Evolutionary conservation across 2,329 filamentous ascomycete genomes (phyloP), one percentile per base, ranked within the genome.

Genomic region (Allantophomopsis cytisporea): DNA sequence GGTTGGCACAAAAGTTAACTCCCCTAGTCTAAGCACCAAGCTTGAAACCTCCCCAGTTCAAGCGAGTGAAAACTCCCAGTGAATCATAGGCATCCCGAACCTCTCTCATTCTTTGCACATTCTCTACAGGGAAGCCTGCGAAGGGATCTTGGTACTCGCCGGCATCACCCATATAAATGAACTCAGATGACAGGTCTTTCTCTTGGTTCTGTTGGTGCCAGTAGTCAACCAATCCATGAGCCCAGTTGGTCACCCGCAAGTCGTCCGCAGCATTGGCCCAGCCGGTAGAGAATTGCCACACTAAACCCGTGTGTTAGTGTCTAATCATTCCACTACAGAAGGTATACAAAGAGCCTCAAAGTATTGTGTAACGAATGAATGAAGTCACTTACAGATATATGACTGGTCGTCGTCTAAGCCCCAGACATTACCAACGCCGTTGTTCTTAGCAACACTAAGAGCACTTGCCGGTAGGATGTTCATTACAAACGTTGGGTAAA

Each of bases 391-490:
- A 60, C 58, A 45, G 7, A 61, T 57, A 3, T 43, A 40, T 14
- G 55, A 47, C 39, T 59, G 42, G 2, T 48, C 40, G n/a, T 50
- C 50, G 2, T 51, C 45, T 2, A 61, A 47, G 14, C 56, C 58
- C 55, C 59, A 63, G 0, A 56, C 49, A 38, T 64, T 63, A 1
- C 61, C 61, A 31, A 62, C 40, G 0, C 57, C 55, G 21, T 62
- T 63, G 15, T 43, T 56, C 23, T 53, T 47, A 5, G 50, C 58
- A 1, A 60, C 52, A 0, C 48, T 48, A 1, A 46, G 41, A 1
- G 57, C 52, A 16, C 49, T 48, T 10, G 49, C 41, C 2, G 56
- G 47, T 3, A 51, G 37, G 1, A 50, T 36, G 38, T 63, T 61
- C 16, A 55, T 40, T 1, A 63, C 55, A 30, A 62, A 58, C 0